phyloP scores from a whole-genome alignment of 805 yeast species.

The Kuraishia capsulata region DNA sequence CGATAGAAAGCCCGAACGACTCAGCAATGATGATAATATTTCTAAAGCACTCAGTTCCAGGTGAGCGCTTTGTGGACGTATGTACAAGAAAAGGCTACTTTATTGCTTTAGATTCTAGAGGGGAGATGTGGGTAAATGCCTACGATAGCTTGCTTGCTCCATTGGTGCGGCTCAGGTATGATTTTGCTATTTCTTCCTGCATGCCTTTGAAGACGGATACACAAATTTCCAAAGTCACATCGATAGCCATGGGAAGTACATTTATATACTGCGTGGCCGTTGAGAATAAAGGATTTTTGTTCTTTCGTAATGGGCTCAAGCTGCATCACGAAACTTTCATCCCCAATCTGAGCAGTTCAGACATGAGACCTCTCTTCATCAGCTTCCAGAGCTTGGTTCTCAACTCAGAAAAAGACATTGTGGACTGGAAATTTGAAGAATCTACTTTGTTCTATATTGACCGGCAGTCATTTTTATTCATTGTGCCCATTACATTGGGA shows the following conservation, averaged over 20 bases:
- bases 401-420: not conserved
- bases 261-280: conserved; percentile 1
- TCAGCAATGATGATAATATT: too few relatives aligned
- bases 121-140: conserved; percentile 3
- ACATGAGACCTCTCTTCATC: conserved; percentile 3
- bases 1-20: too few relatives aligned
- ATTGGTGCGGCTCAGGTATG: conserved; percentile 1
- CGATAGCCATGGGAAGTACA: not conserved
- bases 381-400: not conserved
- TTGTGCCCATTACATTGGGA: conserved; percentile 1
- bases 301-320: conserved; percentile 1
- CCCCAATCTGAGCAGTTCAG: not conserved
- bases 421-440: not conserved
- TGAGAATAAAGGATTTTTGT: conserved; percentile 1
- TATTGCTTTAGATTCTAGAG: not conserved
- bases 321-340: not conserved
- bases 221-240: not conserved
- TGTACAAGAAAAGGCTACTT: too few relatives aligned
- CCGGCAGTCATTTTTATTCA: not conserved
- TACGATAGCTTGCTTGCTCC: conserved; percentile 3
- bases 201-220: not conserved
- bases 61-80: too few relatives aligned
- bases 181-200: not conserved
- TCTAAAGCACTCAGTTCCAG: too few relatives aligned
- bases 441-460: not conserved